Conservation (phyloP, 2,329 filamentous ascomycete genomes). For the Keithomyces neogunnii region DNA sequence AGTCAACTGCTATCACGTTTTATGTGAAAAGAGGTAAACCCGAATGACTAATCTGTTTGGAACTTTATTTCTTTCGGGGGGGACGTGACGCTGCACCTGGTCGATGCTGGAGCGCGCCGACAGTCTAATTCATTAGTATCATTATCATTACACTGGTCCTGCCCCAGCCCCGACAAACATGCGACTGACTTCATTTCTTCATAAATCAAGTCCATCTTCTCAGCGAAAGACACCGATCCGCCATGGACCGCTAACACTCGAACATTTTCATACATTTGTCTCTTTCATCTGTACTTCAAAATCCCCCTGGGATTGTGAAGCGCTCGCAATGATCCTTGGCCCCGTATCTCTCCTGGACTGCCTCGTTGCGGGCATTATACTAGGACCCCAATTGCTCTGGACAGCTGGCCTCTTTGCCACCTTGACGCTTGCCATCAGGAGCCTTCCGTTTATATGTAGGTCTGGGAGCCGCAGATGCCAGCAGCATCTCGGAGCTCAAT, state of each 20-base stretch:
- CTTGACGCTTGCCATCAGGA: conserved; percentile 46
- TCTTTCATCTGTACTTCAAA: no score
- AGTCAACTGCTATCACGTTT: no score
- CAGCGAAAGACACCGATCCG: background rate
- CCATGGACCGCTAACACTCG: background rate
- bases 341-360: conserved; percentile 72
- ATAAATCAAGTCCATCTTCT: background rate
- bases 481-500: no score
- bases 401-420: conserved; percentile 56
- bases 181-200: background rate
- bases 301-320: no score
- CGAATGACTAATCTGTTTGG: background rate
- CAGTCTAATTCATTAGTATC: background rate
- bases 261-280: no score
- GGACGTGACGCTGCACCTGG: background rate
- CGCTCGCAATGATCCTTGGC: conserved; percentile 55
- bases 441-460: conserved; percentile 63
- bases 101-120: background rate
- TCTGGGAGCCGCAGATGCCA: conserved; percentile 6
- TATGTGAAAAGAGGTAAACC: background rate
- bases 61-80: background rate
- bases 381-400: conserved; percentile 62
- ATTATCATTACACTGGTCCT: background rate
- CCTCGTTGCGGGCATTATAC: conserved; percentile 60
- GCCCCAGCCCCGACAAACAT: background rate